Percentiles rank a stretch among this genome's conserved stretches.
These are phyloP conservation scores for Salvia sclarea DNA, from an alignment of 305 asterid genomes.

Conservation along the genomic window DNA sequence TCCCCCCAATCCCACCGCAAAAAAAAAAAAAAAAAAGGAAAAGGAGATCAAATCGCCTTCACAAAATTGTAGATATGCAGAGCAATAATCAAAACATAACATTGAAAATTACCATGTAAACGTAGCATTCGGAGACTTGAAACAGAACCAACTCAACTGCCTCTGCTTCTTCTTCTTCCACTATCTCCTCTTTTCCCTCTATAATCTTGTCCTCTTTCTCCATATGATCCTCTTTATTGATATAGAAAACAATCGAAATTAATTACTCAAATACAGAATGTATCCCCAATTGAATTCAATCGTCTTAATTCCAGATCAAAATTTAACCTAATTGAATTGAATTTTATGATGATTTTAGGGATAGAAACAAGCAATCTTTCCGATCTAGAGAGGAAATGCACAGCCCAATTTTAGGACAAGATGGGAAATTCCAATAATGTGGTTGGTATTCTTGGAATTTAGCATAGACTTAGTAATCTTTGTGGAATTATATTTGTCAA, in stretches of 20 bases:
- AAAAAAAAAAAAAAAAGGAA: not conserved
- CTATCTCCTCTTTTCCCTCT: conserved; percentile 35
- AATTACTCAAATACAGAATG: not conserved
- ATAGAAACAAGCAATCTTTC: conserved; percentile 11
- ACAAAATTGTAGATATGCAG: conserved; percentile 12
- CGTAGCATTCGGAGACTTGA: conserved; percentile 82
- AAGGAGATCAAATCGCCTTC: conserved; percentile 6
- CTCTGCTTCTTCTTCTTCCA: conserved; percentile 53
- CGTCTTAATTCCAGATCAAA: not conserved
- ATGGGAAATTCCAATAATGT: conserved; percentile 11
- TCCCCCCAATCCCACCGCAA: not conserved
- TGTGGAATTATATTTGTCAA: not conserved
- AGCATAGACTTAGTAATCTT: not conserved
- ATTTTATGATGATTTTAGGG: not conserved
- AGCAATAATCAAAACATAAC: conserved; percentile 14
- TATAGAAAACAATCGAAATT: not conserved
- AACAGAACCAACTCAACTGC: conserved; percentile 60
- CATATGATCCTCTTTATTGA: conserved; percentile 40
- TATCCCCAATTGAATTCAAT: conserved; percentile 23
- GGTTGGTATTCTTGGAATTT: not conserved
- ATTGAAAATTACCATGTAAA: conserved; percentile 58
- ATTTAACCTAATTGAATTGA: conserved; percentile 14
- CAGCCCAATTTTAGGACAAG: conserved; percentile 28
- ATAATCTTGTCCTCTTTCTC: conserved; percentile 50
- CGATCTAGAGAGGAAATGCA: conserved; percentile 27